These are phyloP conservation scores for Coleophoma cylindrospora DNA, from an alignment of 2,329 filamentous ascomycete genomes.

Conservation along the genomic window DNA sequence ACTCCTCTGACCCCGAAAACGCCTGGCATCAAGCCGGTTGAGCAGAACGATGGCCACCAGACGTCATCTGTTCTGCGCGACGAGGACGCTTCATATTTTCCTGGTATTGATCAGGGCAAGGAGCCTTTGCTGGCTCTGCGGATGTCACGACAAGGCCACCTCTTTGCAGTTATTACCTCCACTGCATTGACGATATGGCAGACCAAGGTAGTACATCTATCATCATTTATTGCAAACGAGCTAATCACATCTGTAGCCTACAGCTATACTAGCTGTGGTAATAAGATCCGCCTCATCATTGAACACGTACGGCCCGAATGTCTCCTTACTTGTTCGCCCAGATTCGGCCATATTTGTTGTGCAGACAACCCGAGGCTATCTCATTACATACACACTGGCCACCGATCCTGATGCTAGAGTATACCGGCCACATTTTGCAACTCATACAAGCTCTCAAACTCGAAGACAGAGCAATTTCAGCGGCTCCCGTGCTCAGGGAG, in stretches of 20 bases:
- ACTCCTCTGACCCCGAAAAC: conserved; percentile 52
- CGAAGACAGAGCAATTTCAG: conserved; percentile 57
- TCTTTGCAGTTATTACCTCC: conserved; percentile 82
- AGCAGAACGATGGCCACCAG: conserved; percentile 39
- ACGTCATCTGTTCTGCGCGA: conserved; percentile 8
- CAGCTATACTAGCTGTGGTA: conserved; percentile 80
- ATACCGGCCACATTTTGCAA: conserved; percentile 77
- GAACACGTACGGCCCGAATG: conserved; percentile 77
- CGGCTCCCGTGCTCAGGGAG: conserved; percentile 37
- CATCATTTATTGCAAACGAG: conserved; percentile 1
- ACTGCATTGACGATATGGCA: conserved; percentile 94
- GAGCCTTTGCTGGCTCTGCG: conserved; percentile 71
- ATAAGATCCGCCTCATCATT: conserved; percentile 78
- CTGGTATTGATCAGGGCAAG: conserved; percentile 27
- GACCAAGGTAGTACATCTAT: conserved; percentile 61
- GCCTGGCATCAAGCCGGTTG: conserved; percentile 53
- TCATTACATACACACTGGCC: conserved; percentile 91
- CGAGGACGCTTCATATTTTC: conserved; percentile 8
- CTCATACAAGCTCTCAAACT: conserved; percentile 57
- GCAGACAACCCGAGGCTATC: conserved; percentile 77
- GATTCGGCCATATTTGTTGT: conserved; percentile 91
- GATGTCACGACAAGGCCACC: conserved; percentile 72
- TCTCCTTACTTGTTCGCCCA: conserved; percentile 78
- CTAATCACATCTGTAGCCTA: conserved; percentile 54
- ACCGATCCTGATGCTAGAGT: conserved; percentile 78